A percentile compares a stretch with the other conserved stretches of the same genome.
These are phyloP conservation scores for Jatropha multifida DNA, from an alignment of 441 rosid species.

Conservation along the genomic window DNA sequence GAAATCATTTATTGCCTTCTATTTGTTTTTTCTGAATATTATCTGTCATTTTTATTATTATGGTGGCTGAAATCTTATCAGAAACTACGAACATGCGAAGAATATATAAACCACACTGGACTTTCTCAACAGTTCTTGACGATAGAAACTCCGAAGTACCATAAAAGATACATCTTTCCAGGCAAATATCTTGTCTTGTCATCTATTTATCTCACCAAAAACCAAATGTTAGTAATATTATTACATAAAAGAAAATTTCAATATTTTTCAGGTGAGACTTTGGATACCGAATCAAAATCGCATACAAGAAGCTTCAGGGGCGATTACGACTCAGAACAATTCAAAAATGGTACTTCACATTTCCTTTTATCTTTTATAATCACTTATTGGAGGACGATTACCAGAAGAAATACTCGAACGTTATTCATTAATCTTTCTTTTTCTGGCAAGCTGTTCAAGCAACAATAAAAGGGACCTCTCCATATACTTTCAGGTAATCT, in stretches of 20 bases:
- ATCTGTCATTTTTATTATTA: constrained; percentile 2
- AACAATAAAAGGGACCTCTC: constrained; percentile 39
- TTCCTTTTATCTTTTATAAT: neutral
- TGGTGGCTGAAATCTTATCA: constrained; percentile 26
- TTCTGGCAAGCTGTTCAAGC: constrained; percentile 41
- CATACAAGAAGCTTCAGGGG: constrained; percentile 31
- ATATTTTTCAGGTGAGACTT: constrained; percentile 33
- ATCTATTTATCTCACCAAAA: neutral
- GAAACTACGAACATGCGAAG: constrained; percentile 63
- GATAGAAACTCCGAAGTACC: constrained; percentile 48
- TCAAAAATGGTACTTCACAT: constrained; percentile 38
- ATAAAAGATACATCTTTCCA: constrained; percentile 68
- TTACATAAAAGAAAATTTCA: no score
- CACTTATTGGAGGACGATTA: neutral
- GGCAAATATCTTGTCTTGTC: constrained; percentile 39
- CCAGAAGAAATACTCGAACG: neutral
- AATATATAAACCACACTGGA: constrained; percentile 49
- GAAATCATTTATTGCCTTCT: constrained; percentile 14
- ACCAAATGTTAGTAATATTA: no score
- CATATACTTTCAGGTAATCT: constrained; percentile 35
- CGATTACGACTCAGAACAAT: constrained; percentile 38
- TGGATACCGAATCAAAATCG: constrained; percentile 20
- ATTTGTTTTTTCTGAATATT: neutral
- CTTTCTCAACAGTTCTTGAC: constrained; percentile 50
- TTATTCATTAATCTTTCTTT: constrained; percentile 9